Evolutionary conservation across 805 yeast species (phyloP).

Genomic region (Candida alai): DNA sequence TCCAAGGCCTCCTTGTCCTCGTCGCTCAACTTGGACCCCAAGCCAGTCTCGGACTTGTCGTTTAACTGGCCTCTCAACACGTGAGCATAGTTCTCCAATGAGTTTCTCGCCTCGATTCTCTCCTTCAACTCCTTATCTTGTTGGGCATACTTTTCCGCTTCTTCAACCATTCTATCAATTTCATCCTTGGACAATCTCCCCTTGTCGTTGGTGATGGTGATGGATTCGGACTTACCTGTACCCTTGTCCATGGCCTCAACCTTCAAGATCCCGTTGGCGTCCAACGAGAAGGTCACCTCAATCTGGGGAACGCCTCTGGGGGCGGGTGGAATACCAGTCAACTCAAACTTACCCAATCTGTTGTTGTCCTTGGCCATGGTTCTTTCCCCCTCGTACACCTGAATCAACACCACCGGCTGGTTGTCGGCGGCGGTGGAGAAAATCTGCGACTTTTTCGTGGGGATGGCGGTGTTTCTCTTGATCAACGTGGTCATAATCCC

Average conservation of each 20-base stretch:
- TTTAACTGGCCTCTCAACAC: constrained; percentile 43
- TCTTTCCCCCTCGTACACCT: constrained; percentile 99
- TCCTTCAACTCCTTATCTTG: constrained; percentile 44
- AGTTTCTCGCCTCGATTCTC: constrained; percentile 41
- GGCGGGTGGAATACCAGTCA: constrained; percentile 96
- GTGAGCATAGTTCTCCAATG: constrained; percentile 44
- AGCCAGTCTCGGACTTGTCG: constrained; percentile 37
- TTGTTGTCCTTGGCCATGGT: constrained; percentile 98
- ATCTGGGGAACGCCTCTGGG: constrained; percentile 99
- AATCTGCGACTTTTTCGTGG: constrained; percentile 98
- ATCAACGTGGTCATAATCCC: constrained; percentile 98
- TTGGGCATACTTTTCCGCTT: constrained; percentile 83
- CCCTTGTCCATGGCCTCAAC: constrained; percentile 98
- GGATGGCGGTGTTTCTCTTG: constrained; percentile 99
- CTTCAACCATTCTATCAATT: constrained; percentile 97
- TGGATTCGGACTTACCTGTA: constrained; percentile 97
- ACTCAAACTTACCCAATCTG: constrained; percentile 96
- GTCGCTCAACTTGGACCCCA: constrained; percentile 78
- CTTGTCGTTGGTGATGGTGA: constrained; percentile 97
- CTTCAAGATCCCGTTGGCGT: constrained; percentile 99
- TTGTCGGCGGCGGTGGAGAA: constrained; percentile 98
- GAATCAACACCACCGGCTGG: constrained; percentile 98
- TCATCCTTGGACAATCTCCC: constrained; percentile 97
- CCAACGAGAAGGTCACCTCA: constrained; percentile 98
- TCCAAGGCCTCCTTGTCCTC: constrained; percentile 86